Evolutionary conservation across 176 grass and related monocot species (phyloP), one percentile per base, ranked within the genome.

Genomic region (Juncus inflexus): DNA sequence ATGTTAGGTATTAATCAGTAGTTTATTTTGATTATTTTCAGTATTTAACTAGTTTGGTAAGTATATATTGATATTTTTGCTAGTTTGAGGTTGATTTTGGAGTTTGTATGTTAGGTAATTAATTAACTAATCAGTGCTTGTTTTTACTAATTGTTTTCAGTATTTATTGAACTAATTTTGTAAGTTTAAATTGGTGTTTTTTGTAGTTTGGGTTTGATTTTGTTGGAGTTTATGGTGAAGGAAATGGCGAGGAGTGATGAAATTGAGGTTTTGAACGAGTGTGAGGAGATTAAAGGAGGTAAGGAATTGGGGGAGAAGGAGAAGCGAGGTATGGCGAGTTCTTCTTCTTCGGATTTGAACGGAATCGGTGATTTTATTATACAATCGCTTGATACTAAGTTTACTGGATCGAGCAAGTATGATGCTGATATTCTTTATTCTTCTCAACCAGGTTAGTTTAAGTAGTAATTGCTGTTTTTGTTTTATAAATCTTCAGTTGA

Each of bases 341-440:
- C 80, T 3, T 47, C 43, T 28, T 80, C 84, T 35, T 87, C 72
- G 12, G 80, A 82, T 9, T 55, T 77, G 3, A 73, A 79, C 56
- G 78, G 70, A 41, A 75, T 77, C 56, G 76, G 69, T 71, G 81
- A 85, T 61, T 85, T 74, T 70, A 78, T 87, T 42, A 74, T 87
- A 52, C 82, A 60, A 12, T 82, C 81, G 43, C 83, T 87, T 79
- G 84, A 88, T 68, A 62, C 71, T 51, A 70, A 70, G 65, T 87
- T 85, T 45, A 82, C 81, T 10, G 84, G 84, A 80, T 85, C 81
- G 67, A 63, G 37, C 7, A 45, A 77, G 43, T 61, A 38, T 3
- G 87, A 76, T 7, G 35, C 40, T 28, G 70, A 54, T 15, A 67
- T 81, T 12, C 11, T 40, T 42, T 62, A 60, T 38, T 54, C 75